These are phyloP conservation scores for Plasmodium fragile DNA, from an alignment of 169 alveolate species.

Conservation along the genomic window DNA sequence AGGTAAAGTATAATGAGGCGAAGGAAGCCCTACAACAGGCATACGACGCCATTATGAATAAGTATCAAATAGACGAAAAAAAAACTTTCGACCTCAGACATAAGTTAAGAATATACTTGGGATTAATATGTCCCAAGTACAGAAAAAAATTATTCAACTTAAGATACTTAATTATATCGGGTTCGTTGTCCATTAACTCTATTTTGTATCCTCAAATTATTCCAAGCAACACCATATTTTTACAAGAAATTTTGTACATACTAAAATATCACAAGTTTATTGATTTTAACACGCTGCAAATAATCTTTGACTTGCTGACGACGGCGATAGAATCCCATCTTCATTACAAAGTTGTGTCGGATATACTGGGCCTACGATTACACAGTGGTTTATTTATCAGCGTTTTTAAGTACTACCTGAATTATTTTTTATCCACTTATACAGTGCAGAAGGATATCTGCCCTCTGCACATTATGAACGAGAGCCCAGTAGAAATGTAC, in stretches of 20 bases:
- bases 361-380: slow-evolving; percentile 51
- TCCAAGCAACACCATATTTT: slow-evolving; percentile 35
- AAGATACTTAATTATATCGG: slow-evolving; percentile 49
- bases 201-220: slow-evolving; percentile 53
- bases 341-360: slow-evolving; percentile 63
- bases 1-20: slow-evolving; percentile 27
- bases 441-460: slow-evolving; percentile 54
- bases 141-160: slow-evolving; percentile 53
- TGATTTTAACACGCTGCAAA: slow-evolving; percentile 40
- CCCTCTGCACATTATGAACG: slow-evolving; percentile 53
- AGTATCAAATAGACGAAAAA: slow-evolving; percentile 22
- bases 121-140: slow-evolving; percentile 74
- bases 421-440: slow-evolving; percentile 37
- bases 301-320: slow-evolving; percentile 38
- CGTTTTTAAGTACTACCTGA: slow-evolving; percentile 57
- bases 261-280: slow-evolving; percentile 55
- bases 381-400: slow-evolving; percentile 75
- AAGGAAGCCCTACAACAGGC: slow-evolving; percentile 36
- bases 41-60: slow-evolving; percentile 16
- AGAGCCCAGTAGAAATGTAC: slow-evolving; percentile 14
- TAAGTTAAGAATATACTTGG: slow-evolving; percentile 61
- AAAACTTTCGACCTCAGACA: slow-evolving; percentile 60
- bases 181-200: slow-evolving; percentile 54
- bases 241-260: slow-evolving; percentile 57
- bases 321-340: slow-evolving; percentile 69